These are phyloP conservation scores for Aspergillus brasiliensis DNA, from an alignment of 2,329 filamentous ascomycete genomes.

Conservation along the genomic window DNA sequence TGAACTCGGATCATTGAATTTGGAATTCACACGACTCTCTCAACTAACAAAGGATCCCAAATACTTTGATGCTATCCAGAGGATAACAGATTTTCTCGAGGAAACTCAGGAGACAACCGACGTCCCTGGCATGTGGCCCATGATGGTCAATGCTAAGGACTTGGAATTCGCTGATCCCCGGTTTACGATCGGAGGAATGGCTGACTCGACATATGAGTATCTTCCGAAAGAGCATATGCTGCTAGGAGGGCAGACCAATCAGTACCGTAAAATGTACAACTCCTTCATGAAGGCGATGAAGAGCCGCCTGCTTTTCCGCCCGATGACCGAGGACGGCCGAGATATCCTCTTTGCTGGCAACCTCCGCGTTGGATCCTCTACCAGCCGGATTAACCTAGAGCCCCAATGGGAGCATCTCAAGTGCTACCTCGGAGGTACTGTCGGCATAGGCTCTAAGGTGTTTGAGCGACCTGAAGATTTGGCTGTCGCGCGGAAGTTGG, in stretches of 20 bases:
- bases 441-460: slow-evolving; percentile 60
- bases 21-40: slow-evolving; percentile 87
- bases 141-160: slow-evolving; percentile 63
- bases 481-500: slow-evolving; percentile 57
- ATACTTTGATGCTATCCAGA: slow-evolving; percentile 86
- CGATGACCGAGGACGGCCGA: slow-evolving; percentile 44
- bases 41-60: slow-evolving; percentile 78
- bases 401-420: slow-evolving; percentile 58
- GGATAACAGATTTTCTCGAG: slow-evolving; percentile 77
- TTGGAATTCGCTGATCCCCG: slow-evolving; percentile 33
- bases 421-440: slow-evolving; percentile 65
- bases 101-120: slow-evolving; percentile 70
- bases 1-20: slow-evolving; percentile 76
- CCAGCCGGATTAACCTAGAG: slow-evolving; percentile 24
- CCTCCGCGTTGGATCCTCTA: slow-evolving; percentile 19
- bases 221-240: slow-evolving; percentile 53
- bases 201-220: slow-evolving; percentile 55
- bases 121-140: slow-evolving; percentile 79
- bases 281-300: slow-evolving; percentile 42
- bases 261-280: slow-evolving; percentile 49
- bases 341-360: slow-evolving; percentile 46
- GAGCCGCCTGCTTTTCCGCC: slow-evolving; percentile 47
- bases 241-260: slow-evolving; percentile 43
- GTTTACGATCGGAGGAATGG: slow-evolving; percentile 49
- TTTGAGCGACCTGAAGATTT: slow-evolving; percentile 59